These are phyloP conservation scores for Epichloe baconii DNA, from an alignment of 2,329 filamentous ascomycete genomes.

Conservation along the genomic window DNA sequence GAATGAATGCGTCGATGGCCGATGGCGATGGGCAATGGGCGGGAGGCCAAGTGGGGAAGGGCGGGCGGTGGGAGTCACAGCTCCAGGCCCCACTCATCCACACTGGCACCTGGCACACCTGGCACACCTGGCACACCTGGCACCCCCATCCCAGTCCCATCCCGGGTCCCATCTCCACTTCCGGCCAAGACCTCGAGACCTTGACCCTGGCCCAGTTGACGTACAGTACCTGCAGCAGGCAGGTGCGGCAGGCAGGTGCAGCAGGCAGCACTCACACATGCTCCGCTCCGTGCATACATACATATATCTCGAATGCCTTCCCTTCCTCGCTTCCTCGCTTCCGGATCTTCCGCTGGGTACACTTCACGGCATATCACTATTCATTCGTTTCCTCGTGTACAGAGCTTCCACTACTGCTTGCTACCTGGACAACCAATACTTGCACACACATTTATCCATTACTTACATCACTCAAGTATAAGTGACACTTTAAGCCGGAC, in stretches of 20 bases:
- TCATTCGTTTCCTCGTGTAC: no score
- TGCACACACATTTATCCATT: background rate
- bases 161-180: background rate
- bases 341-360: background rate
- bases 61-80: background rate
- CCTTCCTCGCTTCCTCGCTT: background rate
- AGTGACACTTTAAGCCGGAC: background rate
- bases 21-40: background rate
- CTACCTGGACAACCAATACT: background rate
- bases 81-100: background rate
- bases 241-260: no score
- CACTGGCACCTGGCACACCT: background rate
- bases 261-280: background rate
- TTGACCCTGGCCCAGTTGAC: background rate
- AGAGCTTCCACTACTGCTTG: background rate
- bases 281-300: background rate
- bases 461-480: no score
- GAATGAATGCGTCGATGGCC: background rate
- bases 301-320: constrained; percentile 1
- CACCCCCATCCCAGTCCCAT: background rate
- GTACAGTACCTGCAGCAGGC: background rate
- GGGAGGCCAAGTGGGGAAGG: background rate
- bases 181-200: background rate
- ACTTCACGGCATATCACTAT: background rate
- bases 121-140: no score